Base-by-base conservation (phyloP, 345 rosid genomes). In the Moringa oleifera region DNA sequence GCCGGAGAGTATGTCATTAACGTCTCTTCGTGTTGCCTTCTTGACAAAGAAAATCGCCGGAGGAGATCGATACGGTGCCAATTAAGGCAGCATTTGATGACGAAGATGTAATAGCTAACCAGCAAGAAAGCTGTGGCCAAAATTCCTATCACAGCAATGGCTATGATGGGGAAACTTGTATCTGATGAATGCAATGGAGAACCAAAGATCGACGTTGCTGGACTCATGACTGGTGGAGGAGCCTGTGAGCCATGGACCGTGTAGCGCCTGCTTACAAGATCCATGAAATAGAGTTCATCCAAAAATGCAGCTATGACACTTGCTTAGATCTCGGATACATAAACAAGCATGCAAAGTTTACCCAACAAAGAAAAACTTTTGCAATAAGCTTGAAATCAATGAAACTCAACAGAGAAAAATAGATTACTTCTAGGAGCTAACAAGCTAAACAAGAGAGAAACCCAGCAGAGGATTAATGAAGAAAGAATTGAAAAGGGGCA, bases 21-120 rank as follows among this genome's bases (percentile, higher is more conserved):
- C 36, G 84, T 79, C 68, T 81, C 83, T 55, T 84, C 68, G 31
- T 67, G 68, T 18, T 83, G 65, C 41, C 78, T 61, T 69, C 90
- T 46, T 6, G 97, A 85, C 15, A 83, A 41, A 1, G 92, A 86
- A 73, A 86, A 81, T 20, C 91, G 76, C 18, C 82, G 33, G 13
- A 80, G 68, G 22, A 90, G 63, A 61, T 89, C 91, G 46, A 86
- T 79, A 4, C 85, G 64, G 71, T 86, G 96, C 96, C 96, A 87
- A 36, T 69, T 87, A 16, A 93, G 91, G 72, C 97, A 87, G 67
- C 98, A 93, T 70, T 90, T 90, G 71, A 93, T 88, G 18, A 81
- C 91, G 7, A 90, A 93, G 66, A 93, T 58, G 63, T 90, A 90
- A 61, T 93, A 93, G 81, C 98, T 79, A 23, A 93, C 86, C 1